phyloP scores from a whole-genome alignment of 2,329 filamentous ascomycete genomes.

The Fusarium subglutinans region DNA sequence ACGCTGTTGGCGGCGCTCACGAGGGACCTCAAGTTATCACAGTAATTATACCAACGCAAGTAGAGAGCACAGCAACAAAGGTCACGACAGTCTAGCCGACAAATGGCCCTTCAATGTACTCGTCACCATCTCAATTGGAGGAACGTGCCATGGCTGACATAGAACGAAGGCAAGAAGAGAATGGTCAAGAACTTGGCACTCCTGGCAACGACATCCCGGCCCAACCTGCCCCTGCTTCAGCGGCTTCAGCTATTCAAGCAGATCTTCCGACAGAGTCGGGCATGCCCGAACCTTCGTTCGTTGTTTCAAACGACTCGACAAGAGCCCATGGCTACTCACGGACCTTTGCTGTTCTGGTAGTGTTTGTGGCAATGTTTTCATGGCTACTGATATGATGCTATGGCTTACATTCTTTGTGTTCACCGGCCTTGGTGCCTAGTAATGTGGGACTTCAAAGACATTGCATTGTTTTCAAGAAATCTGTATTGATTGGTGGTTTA shows the following conservation, averaged over 20 bases:
- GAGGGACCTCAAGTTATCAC: slow-evolving; percentile 33
- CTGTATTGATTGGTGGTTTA: slow-evolving; percentile 25
- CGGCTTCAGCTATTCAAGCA: neutral
- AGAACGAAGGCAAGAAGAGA: neutral
- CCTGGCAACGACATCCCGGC: neutral
- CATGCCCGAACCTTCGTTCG: neutral
- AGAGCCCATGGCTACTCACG: neutral
- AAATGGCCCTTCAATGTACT: slow-evolving; percentile 8
- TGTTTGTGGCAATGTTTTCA: neutral
- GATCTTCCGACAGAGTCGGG: neutral
- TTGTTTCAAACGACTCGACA: slow-evolving; percentile 1
- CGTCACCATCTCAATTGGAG: neutral
- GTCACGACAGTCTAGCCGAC: slow-evolving; percentile 28
- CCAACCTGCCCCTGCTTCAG: neutral
- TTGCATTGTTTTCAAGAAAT: slow-evolving; percentile 3
- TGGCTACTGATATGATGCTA: neutral
- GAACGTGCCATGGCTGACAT: neutral
- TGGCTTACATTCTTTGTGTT: neutral
- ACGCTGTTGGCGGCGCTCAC: neutral
- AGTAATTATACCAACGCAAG: slow-evolving; percentile 36
- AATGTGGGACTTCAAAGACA: neutral
- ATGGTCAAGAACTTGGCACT: neutral
- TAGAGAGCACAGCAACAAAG: slow-evolving; percentile 31
- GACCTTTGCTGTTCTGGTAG: neutral
- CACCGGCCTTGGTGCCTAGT: neutral